These are phyloP conservation scores for Bipolaris bicolor DNA, from an alignment of 2,329 filamentous ascomycete species.

Conservation along the genomic window DNA sequence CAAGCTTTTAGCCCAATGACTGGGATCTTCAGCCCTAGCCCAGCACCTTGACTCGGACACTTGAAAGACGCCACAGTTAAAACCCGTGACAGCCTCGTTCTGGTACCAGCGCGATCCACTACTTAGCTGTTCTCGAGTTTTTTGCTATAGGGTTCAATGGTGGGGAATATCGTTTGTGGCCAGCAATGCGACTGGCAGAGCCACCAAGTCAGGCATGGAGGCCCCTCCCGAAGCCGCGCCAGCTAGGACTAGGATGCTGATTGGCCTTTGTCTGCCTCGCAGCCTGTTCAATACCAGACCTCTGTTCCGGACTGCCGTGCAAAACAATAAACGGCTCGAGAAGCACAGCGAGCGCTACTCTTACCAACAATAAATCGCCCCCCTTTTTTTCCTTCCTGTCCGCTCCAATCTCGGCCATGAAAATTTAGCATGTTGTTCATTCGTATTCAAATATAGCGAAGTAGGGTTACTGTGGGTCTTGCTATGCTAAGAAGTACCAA, in stretches of 20 bases:
- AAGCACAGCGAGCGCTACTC: not conserved
- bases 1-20: constrained; percentile 14
- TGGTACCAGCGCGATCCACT: not conserved
- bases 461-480: not conserved
- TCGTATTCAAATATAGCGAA: constrained; percentile 1
- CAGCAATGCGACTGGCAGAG: constrained; percentile 1
- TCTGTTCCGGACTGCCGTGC: not conserved
- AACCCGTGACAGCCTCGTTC: not conserved
- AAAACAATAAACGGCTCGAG: not conserved
- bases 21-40: constrained; percentile 6
- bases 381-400: not conserved
- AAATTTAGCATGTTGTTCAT: not conserved
- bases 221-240: not conserved
- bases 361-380: not conserved
- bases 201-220: not conserved
- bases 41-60: constrained; percentile 7
- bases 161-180: constrained; percentile 1
- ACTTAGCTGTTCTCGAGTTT: not conserved
- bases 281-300: not conserved
- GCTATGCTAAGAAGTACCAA: constrained; percentile 1
- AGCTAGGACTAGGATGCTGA: not conserved
- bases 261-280: constrained; percentile 3
- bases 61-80: constrained; percentile 8
- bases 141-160: not conserved
- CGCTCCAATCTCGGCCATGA: not conserved